Base-by-base conservation (phyloP, 2,329 filamentous ascomycete species). In the Fusarium bulbicola region DNA sequence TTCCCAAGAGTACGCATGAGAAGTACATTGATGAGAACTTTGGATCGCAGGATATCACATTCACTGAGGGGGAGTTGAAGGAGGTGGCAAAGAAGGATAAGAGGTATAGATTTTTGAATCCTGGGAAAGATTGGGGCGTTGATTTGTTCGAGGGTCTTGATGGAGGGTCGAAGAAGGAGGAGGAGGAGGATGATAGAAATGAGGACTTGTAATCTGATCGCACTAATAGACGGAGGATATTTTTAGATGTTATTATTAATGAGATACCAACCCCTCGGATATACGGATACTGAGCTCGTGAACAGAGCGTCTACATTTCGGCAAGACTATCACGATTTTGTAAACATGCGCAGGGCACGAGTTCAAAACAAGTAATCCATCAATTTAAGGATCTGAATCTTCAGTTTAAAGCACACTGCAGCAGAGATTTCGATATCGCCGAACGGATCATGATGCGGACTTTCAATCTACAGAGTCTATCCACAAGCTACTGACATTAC, bases 61-160 rank as follows among this genome's bases (percentile, higher is more conserved):
- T 75, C 5, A 70, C 67, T 0, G 47, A 68, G 5, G 32, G 46
- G 3, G 84, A 88, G 74, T 70, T 85, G 45, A 59, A 69, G 16
- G 75, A 79, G 12, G 79, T 84, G 66, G 59, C 72, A 0, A 63
- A 69, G 52, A 70, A 67, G 43, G 76, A 78, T 34, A 74, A 72
- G 68, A 83, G 80, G 74, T 66, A 75, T 15, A 78, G 83, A 13
- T 77, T 84, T 56, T 83, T 79, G 24, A 78, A 84, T 64, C 84
- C 84, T 0, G 79, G 80, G 2, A 77, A 77, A 63, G 57, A 62
- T 6, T 85, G 84, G 84, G 83, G 83, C 0, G 74, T 84, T 11
- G 75, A 80, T 42, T 49, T 85, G 11, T 84, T 85, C 56, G 77
- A 79, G 7, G 83, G 83, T 15, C 60, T 85, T 20, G 83, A 85